These are phyloP conservation scores for Thielaviopsis populi DNA, from an alignment of 2,329 filamentous ascomycete species.

Conservation along the genomic window DNA sequence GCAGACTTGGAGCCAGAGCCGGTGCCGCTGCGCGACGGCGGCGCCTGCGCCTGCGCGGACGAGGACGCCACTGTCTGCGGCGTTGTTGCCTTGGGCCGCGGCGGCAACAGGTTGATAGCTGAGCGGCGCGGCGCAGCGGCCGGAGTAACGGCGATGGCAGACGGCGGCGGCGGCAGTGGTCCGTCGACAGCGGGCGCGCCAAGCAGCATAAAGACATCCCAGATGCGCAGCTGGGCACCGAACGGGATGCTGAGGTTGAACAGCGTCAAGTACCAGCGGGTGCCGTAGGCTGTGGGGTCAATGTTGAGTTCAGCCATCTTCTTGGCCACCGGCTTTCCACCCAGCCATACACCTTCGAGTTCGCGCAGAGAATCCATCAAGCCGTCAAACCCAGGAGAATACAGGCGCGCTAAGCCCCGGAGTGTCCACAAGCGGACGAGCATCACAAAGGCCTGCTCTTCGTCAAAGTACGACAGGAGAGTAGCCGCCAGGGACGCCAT, in stretches of 20 bases:
- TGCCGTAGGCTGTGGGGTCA: conserved; percentile 82
- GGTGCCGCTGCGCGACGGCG: conserved; percentile 15
- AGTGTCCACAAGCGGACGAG: conserved; percentile 86
- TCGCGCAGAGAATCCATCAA: conserved; percentile 74
- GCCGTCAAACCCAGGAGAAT: conserved; percentile 69
- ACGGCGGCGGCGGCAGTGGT: conserved; percentile 15
- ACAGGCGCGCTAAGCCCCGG: conserved; percentile 71
- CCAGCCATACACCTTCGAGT: conserved; percentile 74
- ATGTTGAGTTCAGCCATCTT: conserved; percentile 69
- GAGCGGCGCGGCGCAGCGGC: conserved; percentile 6
- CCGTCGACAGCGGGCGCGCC: conserved; percentile 47
- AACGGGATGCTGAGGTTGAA: conserved; percentile 98
- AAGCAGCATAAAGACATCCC: conserved; percentile 94
- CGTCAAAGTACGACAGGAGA: conserved; percentile 89
- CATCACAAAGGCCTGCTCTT: conserved; percentile 91
- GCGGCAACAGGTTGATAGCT: conserved; percentile 55
- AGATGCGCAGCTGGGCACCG: conserved; percentile 80
- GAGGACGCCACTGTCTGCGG: conserved; percentile 93
- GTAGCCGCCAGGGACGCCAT: conserved; percentile 93
- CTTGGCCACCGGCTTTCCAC: conserved; percentile 57
- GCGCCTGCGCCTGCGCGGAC: conserved; percentile 48
- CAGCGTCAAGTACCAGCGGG: conserved; percentile 89
- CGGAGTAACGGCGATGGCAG: conserved; percentile 1
- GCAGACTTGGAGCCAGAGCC: neutral
- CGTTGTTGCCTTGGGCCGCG: conserved; percentile 89